Percentiles rank a stretch among this genome's conserved stretches.
These are phyloP conservation scores for Dendrobium chrysotoxum DNA, from an alignment of 106 monocot genomes.

Conservation along the genomic window DNA sequence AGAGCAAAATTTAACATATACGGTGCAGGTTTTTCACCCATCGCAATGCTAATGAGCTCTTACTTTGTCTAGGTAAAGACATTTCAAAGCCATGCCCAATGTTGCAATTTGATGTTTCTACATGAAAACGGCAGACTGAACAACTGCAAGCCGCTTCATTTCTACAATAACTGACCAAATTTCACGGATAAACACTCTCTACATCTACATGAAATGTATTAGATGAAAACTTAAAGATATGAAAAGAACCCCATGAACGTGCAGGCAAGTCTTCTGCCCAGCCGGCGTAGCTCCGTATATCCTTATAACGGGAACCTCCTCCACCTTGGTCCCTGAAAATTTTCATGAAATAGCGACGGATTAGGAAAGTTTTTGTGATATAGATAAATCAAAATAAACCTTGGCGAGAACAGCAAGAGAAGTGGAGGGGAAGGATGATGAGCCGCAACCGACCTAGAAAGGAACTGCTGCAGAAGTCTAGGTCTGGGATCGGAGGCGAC, in stretches of 20 bases:
- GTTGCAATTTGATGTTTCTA: too few relatives aligned
- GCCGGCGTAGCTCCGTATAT: constrained; percentile 83
- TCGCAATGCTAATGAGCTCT: background rate
- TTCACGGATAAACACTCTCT: background rate
- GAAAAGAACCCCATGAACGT: constrained; percentile 71
- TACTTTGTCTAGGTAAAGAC: background rate
- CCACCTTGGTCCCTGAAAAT: constrained; percentile 46
- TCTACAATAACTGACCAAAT: background rate
- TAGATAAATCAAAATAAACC: background rate
- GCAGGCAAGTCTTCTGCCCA: constrained; percentile 92
- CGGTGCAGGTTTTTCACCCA: background rate
- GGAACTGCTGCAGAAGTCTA: constrained; percentile 63
- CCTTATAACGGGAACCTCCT: constrained; percentile 83
- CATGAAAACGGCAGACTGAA: too few relatives aligned
- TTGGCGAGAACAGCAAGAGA: background rate
- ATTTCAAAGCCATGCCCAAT: background rate
- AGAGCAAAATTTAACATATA: background rate
- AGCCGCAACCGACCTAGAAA: constrained; percentile 45
- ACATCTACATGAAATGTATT: background rate
- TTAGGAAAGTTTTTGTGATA: background rate
- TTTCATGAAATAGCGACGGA: background rate
- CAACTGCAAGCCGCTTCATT: background rate
- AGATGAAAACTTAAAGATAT: background rate
- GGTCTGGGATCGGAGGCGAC: constrained; percentile 66
- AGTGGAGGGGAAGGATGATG: background rate